Percentiles rank a stretch among this genome's conserved stretches.
phyloP scores from a whole-genome alignment of 495 filamentous ascomycete genomes.

The Daldinia caldariorum region DNA sequence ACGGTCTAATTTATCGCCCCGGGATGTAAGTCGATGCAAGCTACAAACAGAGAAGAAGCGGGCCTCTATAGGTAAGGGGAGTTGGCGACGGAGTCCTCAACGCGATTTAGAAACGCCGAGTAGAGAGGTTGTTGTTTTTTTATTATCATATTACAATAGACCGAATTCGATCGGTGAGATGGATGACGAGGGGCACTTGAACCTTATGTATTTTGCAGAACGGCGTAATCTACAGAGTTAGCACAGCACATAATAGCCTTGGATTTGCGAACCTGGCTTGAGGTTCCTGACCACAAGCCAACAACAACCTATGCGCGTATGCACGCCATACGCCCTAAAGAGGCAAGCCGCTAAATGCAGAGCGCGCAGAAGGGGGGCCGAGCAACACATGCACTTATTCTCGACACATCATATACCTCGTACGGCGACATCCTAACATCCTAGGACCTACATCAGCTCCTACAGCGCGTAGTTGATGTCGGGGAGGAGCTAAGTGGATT shows the following conservation, averaged over 20 bases:
- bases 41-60: slow-evolving; percentile 41
- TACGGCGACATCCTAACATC: slow-evolving; percentile 26
- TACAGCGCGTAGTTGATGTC: slow-evolving; percentile 34
- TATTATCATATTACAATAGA: slow-evolving; percentile 21
- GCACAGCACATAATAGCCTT: slow-evolving; percentile 3
- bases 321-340: slow-evolving; percentile 37
- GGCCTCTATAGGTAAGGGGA: slow-evolving; percentile 39
- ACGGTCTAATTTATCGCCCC: slow-evolving; percentile 32
- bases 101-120: slow-evolving; percentile 18
- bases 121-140: slow-evolving; percentile 18
- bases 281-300: slow-evolving; percentile 35
- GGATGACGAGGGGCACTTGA: slow-evolving; percentile 21
- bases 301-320: slow-evolving; percentile 27
- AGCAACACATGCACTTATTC: slow-evolving; percentile 38
- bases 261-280: slow-evolving; percentile 25
- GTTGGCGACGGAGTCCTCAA: slow-evolving; percentile 19
- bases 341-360: slow-evolving; percentile 39
- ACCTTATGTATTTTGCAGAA: slow-evolving; percentile 35
- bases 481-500: slow-evolving; percentile 39
- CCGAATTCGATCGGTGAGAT: slow-evolving; percentile 23
- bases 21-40: slow-evolving; percentile 46
- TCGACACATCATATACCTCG: slow-evolving; percentile 44
- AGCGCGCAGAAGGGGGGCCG: slow-evolving; percentile 35
- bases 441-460: no score
- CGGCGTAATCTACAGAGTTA: slow-evolving; percentile 13